Evolutionary conservation across 176 grass and related monocot genomes (phyloP).

Genomic region (Canna indica): DNA sequence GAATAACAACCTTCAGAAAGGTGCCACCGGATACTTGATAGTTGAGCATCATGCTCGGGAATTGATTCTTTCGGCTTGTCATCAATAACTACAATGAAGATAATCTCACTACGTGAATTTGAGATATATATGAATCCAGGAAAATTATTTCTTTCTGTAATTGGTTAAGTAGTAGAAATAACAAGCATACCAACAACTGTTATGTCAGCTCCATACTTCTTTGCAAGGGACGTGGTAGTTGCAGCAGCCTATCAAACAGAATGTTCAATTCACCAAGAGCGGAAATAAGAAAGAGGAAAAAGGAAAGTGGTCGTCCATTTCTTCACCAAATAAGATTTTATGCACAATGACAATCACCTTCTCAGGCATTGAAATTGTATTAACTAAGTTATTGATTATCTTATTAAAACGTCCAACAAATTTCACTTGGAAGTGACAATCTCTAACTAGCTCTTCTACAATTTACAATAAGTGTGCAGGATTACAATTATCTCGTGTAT

Average conservation of each 20-base stretch:
- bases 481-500: too few species aligned
- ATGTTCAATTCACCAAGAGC: background rate
- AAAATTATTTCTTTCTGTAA: background rate
- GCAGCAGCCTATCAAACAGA: conserved; percentile 55
- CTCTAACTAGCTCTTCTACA: too few species aligned
- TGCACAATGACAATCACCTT: background rate
- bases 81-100: conserved; percentile 63
- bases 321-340: background rate
- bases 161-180: background rate
- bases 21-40: conserved; percentile 93
- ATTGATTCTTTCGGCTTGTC: conserved; percentile 81
- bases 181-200: conserved; percentile 75
- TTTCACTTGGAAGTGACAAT: too few species aligned
- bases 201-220: conserved; percentile 89
- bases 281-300: background rate
- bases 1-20: conserved; percentile 73
- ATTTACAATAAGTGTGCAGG: too few species aligned
- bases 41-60: conserved; percentile 78
- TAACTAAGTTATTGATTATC: background rate
- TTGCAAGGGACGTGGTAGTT: conserved; percentile 73
- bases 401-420: too few species aligned
- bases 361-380: background rate
- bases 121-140: background rate
- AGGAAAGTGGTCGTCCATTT: too few species aligned
- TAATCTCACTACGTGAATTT: background rate